phyloP scores from a whole-genome alignment of 257 asterid genomes.

The Salvia splendens region DNA sequence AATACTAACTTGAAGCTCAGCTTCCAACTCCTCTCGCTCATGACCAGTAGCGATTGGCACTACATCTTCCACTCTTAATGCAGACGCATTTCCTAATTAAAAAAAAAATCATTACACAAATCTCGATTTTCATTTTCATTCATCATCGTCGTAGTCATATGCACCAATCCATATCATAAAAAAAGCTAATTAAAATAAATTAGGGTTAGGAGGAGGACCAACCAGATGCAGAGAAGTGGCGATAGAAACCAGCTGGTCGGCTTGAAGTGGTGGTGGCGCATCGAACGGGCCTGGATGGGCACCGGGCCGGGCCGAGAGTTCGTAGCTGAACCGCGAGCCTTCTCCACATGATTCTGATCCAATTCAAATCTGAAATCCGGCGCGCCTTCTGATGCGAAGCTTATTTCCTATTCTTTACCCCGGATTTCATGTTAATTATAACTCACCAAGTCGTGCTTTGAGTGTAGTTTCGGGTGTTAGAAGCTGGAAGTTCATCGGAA shows the following conservation, averaged over 20 bases:
- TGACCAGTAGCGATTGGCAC: constrained; percentile 70
- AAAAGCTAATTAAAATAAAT: neutral
- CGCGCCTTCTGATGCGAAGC: too few relatives aligned
- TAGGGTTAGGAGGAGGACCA: constrained; percentile 27
- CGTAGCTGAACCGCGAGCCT: constrained; percentile 58
- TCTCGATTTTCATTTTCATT: neutral
- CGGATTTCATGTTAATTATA: too few relatives aligned
- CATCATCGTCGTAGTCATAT: constrained; percentile 8
- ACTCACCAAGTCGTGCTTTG: too few relatives aligned
- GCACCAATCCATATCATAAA: neutral
- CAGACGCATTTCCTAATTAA: constrained; percentile 38
- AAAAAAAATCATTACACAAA: neutral
- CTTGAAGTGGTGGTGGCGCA: constrained; percentile 39
- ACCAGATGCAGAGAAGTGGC: constrained; percentile 46
- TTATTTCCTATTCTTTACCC: too few relatives aligned
- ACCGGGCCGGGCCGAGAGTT: constrained; percentile 46
- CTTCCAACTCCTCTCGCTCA: constrained; percentile 68
- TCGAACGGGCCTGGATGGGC: constrained; percentile 44
- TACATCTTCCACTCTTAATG: constrained; percentile 49
- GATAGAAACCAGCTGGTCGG: constrained; percentile 37
- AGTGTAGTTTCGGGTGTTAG: too few relatives aligned
- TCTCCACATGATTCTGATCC: constrained; percentile 64
- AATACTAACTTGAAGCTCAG: constrained; percentile 46
- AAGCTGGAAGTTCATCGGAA: too few relatives aligned
- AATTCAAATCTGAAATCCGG: too few relatives aligned